Base-by-base conservation (phyloP, 768 basidiomycete genomes). In the Boletus tomentosulus region DNA sequence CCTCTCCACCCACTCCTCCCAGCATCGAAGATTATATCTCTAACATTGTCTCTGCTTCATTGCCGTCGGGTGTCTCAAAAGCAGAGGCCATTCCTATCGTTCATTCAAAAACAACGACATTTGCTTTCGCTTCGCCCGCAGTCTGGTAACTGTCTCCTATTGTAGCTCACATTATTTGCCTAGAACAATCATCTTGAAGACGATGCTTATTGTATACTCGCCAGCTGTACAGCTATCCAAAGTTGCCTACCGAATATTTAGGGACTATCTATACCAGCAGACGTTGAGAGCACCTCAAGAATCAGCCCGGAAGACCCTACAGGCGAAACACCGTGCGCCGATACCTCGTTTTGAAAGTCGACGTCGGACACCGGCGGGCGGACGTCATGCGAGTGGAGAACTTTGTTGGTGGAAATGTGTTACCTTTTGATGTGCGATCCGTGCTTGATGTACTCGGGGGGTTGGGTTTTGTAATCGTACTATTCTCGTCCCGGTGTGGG, bases 311-410 rank as follows among this genome's bases (percentile, higher is more conserved):
- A 19, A 19, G 19, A 19, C 19, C 19, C 19, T 19, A 19, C 19
- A 19, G 19, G 19, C 19, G 19, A 19, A 19, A 19, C 84, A 2
- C 97, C 97, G 65, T 99, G 98, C 0, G 78, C 93, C 2, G 93
- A 95, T 1, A 98, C 94, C 67, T 99, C 97, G 65, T 98, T 95
- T 75, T 99, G 97, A 76, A 97, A 99, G 62, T 99, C 97, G 44
- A 98, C 96, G 44, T 99, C 97, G 31, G 90, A 92, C 13, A 99
- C 85, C 15, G 95, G 93, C 6, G 97, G 93, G 24, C 97, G 88
- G 61, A 88, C 73, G 61, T 98, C 97, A 72, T 99, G 97, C 43
- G 92, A 93, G 76, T 99, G 97, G 4, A 99, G 81, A 55, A 85
- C 81, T 66, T 92, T 95, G 57, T 87, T 80, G 0, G 96, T 96